Evolutionary conservation across 257 asterid genomes (phyloP).

Genomic region (Forsythia viridissima): DNA sequence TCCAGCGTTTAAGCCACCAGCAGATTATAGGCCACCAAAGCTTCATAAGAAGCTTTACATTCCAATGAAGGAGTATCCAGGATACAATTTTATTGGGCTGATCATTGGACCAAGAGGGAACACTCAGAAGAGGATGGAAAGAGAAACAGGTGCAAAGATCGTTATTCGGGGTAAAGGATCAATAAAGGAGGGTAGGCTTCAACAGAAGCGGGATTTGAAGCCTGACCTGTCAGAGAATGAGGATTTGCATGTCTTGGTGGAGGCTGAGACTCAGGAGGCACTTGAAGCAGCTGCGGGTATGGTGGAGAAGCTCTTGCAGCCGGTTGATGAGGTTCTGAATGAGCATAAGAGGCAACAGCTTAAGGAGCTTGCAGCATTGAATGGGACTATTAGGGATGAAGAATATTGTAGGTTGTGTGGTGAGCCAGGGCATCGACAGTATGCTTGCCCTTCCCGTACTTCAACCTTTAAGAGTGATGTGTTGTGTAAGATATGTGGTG

Average conservation of each 20-base stretch:
- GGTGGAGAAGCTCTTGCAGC: conserved; percentile 96
- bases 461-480: conserved; percentile 92
- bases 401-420: conserved; percentile 91
- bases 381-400: conserved; percentile 94
- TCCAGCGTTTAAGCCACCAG: conserved; percentile 92
- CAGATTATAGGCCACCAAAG: conserved; percentile 96
- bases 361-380: conserved; percentile 90
- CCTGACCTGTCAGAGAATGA: conserved; percentile 86
- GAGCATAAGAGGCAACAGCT: conserved; percentile 98
- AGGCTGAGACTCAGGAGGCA: conserved; percentile 89
- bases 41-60: conserved; percentile 85
- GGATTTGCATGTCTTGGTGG: conserved; percentile 90
- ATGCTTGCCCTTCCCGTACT: conserved; percentile 82
- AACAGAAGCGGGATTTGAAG: conserved; percentile 84
- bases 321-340: conserved; percentile 92
- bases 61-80: conserved; percentile 92
- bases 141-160: conserved; percentile 93
- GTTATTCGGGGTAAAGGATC: conserved; percentile 96
- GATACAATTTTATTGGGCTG: conserved; percentile 86
- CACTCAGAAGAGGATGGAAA: conserved; percentile 94
- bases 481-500: conserved; percentile 88
- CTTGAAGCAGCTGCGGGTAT: conserved; percentile 89
- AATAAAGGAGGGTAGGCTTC: conserved; percentile 83
- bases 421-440: conserved; percentile 92
- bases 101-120: conserved; percentile 33